Base-by-base conservation (phyloP, 495 filamentous ascomycete genomes). In the Xanthoparmelia taractica region DNA sequence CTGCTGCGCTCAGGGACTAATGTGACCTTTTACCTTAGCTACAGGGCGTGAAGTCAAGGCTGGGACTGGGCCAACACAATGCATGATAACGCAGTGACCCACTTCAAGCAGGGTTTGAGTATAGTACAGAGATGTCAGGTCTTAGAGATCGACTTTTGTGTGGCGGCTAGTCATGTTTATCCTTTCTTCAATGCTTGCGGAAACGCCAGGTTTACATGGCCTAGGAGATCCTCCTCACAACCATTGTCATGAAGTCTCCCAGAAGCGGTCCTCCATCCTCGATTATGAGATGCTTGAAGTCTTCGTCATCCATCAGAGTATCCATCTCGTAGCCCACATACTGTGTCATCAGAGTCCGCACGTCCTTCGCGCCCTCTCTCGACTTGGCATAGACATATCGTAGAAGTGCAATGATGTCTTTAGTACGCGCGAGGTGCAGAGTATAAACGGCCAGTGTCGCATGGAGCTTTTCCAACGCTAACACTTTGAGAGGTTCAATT, bases 381-480 rank as follows among this genome's bases (percentile, higher is more conserved):
- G 41, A 11, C 61, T 66, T 7, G 2, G 10, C 25, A 45, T 76
- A 78, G 4, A 63, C 66, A 63, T 73, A 75, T 61, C 71, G 69
- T 41, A 76, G 60, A 13, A 76, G 63, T 11, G 74, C 70, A 17
- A 72, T 63, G 25, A 79, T 64, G 41, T 70, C 67, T 13, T 7
- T 45, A 25, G 71, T 41, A 18, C 68, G 68, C 12, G 23, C 63
- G 20, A 60, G 33, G 56, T 69, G 71, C 18, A 76, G 65, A 15
- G 58, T 70, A 60, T 75, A 78, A 6, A 55, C 47, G 12, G 18
- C 57, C 11, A 78, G 68, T n/a, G 72, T 77, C 37, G 57, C 33
- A 11, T 71, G 55, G 13, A 78, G 63, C 56, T 76, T 74, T 17
- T 63, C 58, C 6, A 76, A 65, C 8, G 74, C 68, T 6, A 76